Base-by-base conservation (phyloP, 805 yeast species). In the Sporopachydermia quercuum region DNA sequence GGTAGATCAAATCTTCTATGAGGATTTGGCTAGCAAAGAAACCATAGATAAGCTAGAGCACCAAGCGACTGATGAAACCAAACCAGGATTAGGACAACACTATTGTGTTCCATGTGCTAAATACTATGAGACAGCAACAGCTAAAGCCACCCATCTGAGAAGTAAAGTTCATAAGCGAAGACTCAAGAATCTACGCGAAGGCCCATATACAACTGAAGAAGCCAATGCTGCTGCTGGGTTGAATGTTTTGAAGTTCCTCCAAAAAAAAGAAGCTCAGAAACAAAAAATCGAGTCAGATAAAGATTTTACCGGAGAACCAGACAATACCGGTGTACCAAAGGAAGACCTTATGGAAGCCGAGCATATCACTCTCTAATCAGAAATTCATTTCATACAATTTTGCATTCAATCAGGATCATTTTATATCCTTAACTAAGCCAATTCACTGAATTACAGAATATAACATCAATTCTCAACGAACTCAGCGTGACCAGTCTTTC, bases 71-170 rank as follows among this genome's bases (percentile, higher is more conserved):
- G 96, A 89, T 58, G 97, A 89, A 61, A 74, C 76, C 36, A 78
- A 79, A 54, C 87, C 96, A 1, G 99, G 99, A 1, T 62, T 91
- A 47, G 99, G 96, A 13, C 97, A 91, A 60, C 79, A 74, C 59
- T 91, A 84, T 58, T 91, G 97, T 60, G 69, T 91, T 40, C 94
- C 86, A 47, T 91, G 99, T 66, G 93, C 94, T 38, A 82, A 79
- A 55, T 85, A 91, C 59, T 85, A 76, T 53, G 96, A 87, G 55
- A 76, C 78, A 42, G 85, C 80, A 36, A 56, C 60, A 19, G 80
- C 94, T 4, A 65, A 83, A 41, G 74, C 73, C 44, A 67, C 77
- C 11, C 99, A 91, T 61, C 61, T 70, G 45, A 73, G 74, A 49
- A 68, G 80, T 3, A 87, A 86, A 53, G 70, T 76, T 4, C 99